Evolutionary conservation across 2,329 filamentous ascomycete genomes (phyloP).

Genomic region (Nigrospora osmanthi): DNA sequence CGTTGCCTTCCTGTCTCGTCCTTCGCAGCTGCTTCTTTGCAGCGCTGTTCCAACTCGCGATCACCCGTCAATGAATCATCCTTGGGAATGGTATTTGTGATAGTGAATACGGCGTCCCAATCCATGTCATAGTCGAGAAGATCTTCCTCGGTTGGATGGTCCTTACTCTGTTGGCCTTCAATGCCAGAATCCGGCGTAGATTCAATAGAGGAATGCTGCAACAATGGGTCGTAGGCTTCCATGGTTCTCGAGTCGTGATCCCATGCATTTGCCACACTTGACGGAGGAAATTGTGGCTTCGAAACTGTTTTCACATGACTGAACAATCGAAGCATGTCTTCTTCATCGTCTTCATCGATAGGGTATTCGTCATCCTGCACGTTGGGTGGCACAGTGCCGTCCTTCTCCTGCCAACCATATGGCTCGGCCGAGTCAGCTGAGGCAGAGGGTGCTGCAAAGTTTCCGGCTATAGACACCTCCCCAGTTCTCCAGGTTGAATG

Average conservation of each 20-base stretch:
- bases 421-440: not conserved
- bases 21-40: not conserved
- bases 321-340: conserved; percentile 16
- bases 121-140: conserved; percentile 30
- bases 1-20: too few species aligned
- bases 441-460: not conserved
- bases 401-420: not conserved
- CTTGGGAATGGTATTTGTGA: conserved; percentile 7
- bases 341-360: conserved; percentile 13
- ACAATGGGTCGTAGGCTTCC: conserved; percentile 24
- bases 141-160: conserved; percentile 9
- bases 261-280: conserved; percentile 24
- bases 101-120: conserved; percentile 25
- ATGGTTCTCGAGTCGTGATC: conserved; percentile 24
- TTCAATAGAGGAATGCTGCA: conserved; percentile 25
- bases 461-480: too few species aligned
- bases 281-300: conserved; percentile 17
- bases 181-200: not conserved
- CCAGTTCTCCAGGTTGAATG: too few species aligned
- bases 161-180: too few species aligned
- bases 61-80: conserved; percentile 2
- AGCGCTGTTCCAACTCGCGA: not conserved
- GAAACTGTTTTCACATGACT: not conserved
- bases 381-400: not conserved
- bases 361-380: conserved; percentile 13